Conservation (phyloP, 306 rosid species). For the Cucurbita argyrosperma region DNA sequence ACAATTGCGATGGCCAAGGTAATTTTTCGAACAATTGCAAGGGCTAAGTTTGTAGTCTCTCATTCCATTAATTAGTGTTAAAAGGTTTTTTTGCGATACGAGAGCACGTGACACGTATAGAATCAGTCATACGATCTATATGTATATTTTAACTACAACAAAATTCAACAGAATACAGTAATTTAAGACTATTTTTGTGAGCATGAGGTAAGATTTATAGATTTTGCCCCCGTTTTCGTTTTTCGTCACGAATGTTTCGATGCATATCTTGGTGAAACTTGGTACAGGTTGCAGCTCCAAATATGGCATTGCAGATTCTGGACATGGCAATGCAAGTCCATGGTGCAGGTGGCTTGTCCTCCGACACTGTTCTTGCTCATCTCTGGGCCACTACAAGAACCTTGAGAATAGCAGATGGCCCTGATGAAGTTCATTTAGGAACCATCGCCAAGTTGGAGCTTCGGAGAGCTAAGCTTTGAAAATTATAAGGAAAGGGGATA, state of each 20-base stretch:
- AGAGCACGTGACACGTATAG: background rate
- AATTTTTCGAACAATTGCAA: background rate
- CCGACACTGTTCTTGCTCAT: conserved; percentile 82
- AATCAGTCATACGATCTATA: background rate
- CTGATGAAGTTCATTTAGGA: conserved; percentile 93
- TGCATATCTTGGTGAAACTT: background rate
- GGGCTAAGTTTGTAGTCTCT: too few species aligned
- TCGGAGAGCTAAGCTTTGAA: conserved; percentile 60
- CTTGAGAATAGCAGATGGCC: conserved; percentile 88
- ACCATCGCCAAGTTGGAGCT: conserved; percentile 88
- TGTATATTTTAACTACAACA: background rate
- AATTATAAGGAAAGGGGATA: background rate
- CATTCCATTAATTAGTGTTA: background rate
- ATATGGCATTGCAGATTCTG: conserved; percentile 75
- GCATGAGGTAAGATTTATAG: background rate
- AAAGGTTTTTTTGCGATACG: background rate
- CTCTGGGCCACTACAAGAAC: conserved; percentile 90
- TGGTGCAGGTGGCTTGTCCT: conserved; percentile 76
- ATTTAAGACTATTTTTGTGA: too few species aligned
- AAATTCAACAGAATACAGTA: background rate
- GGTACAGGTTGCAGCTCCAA: conserved; percentile 83
- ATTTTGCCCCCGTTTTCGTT: background rate
- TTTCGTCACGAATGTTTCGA: background rate
- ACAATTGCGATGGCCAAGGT: conserved; percentile 95
- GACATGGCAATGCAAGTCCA: conserved; percentile 98